These are phyloP conservation scores for Rhynchosporium agropyri DNA, from an alignment of 2,329 filamentous ascomycete species.

Conservation along the genomic window DNA sequence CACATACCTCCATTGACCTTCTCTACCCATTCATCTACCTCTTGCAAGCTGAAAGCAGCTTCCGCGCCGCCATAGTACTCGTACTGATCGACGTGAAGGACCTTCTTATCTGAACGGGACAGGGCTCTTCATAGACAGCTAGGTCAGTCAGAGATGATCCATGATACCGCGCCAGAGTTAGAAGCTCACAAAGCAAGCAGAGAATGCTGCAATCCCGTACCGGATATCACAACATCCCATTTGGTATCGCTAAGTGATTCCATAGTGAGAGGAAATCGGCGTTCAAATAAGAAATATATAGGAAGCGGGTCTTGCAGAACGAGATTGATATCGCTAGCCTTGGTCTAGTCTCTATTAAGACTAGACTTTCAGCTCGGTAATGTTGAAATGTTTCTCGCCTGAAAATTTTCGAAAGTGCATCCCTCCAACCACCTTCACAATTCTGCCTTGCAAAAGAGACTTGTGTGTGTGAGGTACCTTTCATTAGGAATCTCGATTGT, in stretches of 20 bases:
- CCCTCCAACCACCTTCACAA: slow-evolving; percentile 47
- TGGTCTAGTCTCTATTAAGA: slow-evolving; percentile 23
- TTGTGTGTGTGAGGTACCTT: slow-evolving; percentile 48
- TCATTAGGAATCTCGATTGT: slow-evolving; percentile 56
- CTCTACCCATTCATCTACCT: slow-evolving; percentile 74
- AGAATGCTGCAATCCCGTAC: slow-evolving; percentile 77
- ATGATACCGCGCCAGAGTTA: slow-evolving; percentile 26
- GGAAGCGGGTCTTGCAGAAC: slow-evolving; percentile 10
- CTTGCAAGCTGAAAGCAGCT: slow-evolving; percentile 81
- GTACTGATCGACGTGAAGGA: slow-evolving; percentile 87
- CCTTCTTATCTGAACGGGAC: slow-evolving; percentile 87
- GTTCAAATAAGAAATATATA: slow-evolving; percentile 24
- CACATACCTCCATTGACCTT: slow-evolving; percentile 44
- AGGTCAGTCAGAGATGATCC: slow-evolving; percentile 70
- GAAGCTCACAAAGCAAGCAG: slow-evolving; percentile 71
- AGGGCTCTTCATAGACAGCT: slow-evolving; percentile 74
- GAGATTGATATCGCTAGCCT: slow-evolving; percentile 26
- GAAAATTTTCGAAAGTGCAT: slow-evolving; percentile 42
- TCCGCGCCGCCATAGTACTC: slow-evolving; percentile 86
- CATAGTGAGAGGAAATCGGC: slow-evolving; percentile 51
- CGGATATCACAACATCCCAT: slow-evolving; percentile 80
- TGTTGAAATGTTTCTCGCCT: slow-evolving; percentile 17
- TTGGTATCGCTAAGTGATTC: slow-evolving; percentile 72
- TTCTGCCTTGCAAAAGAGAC: slow-evolving; percentile 41
- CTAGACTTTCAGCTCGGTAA: neutral